phyloP scores from a whole-genome alignment of 2,329 filamentous ascomycete genomes.

The Verticillium zaregamsianum region DNA sequence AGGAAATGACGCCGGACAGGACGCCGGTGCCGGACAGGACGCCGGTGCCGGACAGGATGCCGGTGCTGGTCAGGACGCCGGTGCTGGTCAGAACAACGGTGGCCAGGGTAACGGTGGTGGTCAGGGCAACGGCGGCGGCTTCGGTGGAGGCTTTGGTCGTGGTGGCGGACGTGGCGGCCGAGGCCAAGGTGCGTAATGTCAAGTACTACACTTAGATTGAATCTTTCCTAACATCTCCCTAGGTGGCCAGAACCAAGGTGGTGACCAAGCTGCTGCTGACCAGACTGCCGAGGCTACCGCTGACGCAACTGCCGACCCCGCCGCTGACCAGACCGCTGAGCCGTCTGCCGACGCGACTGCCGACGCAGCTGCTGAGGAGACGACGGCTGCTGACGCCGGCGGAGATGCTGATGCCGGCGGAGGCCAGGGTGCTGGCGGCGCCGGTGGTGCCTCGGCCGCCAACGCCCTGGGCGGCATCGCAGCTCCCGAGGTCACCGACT shows the following conservation, averaged over 20 bases:
- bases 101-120: slow-evolving; percentile 6
- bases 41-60: background rate
- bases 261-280: background rate
- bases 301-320: background rate
- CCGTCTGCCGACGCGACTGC: slow-evolving; percentile 3
- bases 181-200: background rate
- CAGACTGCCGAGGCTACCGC: background rate
- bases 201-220: background rate
- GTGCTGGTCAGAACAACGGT: background rate
- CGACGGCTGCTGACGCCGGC: slow-evolving; percentile 1
- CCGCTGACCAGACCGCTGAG: background rate
- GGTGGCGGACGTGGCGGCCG: background rate
- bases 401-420: slow-evolving; percentile 4
- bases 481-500: slow-evolving; percentile 45
- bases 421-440: slow-evolving; percentile 11
- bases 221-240: background rate
- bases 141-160: slow-evolving; percentile 5
- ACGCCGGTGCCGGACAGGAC: background rate
- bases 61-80: background rate
- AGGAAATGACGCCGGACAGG: background rate
- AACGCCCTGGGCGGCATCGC: slow-evolving; percentile 45
- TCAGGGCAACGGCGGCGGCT: slow-evolving; percentile 2
- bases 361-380: slow-evolving; percentile 6
- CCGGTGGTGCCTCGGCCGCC: slow-evolving; percentile 21
- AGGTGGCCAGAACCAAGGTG: background rate